phyloP scores from a whole-genome alignment of 1,284 basidiomycete species.

The Cryptococcus deneoformans region DNA sequence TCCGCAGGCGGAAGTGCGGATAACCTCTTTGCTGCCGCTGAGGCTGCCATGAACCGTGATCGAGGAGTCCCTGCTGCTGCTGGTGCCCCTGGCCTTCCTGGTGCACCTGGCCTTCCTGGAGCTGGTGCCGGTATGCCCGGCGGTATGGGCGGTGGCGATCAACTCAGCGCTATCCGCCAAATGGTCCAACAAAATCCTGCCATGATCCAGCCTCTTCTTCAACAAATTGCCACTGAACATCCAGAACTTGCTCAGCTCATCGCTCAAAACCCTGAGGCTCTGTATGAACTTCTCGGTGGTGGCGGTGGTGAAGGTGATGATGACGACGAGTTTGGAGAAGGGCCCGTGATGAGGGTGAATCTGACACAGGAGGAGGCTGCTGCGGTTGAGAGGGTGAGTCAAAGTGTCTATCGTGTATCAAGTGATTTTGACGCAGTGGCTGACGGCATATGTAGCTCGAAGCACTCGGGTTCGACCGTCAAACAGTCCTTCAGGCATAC shows the following conservation, averaged over 20 bases:
- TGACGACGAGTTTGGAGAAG: conserved; percentile 52
- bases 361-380: conserved; percentile 74
- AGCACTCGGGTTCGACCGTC: conserved; percentile 77
- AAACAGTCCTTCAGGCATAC: conserved; percentile 78
- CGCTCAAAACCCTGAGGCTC: conserved; percentile 65
- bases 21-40: conserved; percentile 51
- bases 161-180: conserved; percentile 63
- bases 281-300: conserved; percentile 60
- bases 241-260: conserved; percentile 69
- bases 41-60: conserved; percentile 49
- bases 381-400: conserved; percentile 77
- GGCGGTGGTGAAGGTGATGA: conserved; percentile 52
- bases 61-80: conserved; percentile 40
- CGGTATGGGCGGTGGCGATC: conserved; percentile 59
- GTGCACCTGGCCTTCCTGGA: conserved; percentile 45
- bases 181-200: conserved; percentile 69
- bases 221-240: conserved; percentile 72
- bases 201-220: conserved; percentile 72
- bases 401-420: background rate
- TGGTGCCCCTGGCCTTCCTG: conserved; percentile 37
- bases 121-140: conserved; percentile 41
- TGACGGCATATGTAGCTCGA: conserved; percentile 59
- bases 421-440: background rate
- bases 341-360: conserved; percentile 65
- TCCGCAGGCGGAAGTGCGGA: conserved; percentile 48